phyloP scores from a whole-genome alignment of 1,139 yeast genomes.

The Blastobotrys illinoisensis region DNA sequence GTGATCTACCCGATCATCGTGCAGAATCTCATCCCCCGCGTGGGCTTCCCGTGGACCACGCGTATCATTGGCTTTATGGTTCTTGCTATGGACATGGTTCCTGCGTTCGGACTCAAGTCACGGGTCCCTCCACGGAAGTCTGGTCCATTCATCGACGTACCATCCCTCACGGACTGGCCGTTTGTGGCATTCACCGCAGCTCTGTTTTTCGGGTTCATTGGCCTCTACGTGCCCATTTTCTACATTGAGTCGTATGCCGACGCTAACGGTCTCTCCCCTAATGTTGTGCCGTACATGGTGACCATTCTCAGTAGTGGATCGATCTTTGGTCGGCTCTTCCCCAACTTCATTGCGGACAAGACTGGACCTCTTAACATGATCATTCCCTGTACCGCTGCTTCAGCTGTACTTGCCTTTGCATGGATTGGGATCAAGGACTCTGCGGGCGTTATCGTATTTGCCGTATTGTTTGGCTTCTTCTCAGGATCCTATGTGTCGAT shows the following conservation, averaged over 20 bases:
- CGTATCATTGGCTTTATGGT: constrained; percentile 29
- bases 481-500: constrained; percentile 42
- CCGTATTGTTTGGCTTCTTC: constrained; percentile 47
- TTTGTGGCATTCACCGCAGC: constrained; percentile 29
- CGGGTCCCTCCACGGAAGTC: constrained; percentile 30
- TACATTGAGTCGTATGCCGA: constrained; percentile 32
- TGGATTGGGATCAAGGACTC: constrained; percentile 39
- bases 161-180: constrained; percentile 29
- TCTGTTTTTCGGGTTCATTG: constrained; percentile 30
- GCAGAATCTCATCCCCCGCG: constrained; percentile 23
- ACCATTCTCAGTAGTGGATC: constrained; percentile 50
- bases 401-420: constrained; percentile 25
- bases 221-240: constrained; percentile 34
- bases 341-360: constrained; percentile 44
- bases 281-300: constrained; percentile 32
- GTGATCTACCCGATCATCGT: constrained; percentile 30
- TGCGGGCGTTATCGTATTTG: constrained; percentile 40
- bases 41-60: constrained; percentile 34
- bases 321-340: constrained; percentile 45
- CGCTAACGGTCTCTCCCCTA: constrained; percentile 19
- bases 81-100: constrained; percentile 22
- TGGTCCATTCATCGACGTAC: constrained; percentile 27
- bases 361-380: constrained; percentile 44
- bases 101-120: constrained; percentile 21
- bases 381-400: constrained; percentile 26